Evolutionary conservation across 495 filamentous ascomycete genomes (phyloP), one percentile per base, ranked within the genome.

Genomic region (Astrocystis sublimbata): DNA sequence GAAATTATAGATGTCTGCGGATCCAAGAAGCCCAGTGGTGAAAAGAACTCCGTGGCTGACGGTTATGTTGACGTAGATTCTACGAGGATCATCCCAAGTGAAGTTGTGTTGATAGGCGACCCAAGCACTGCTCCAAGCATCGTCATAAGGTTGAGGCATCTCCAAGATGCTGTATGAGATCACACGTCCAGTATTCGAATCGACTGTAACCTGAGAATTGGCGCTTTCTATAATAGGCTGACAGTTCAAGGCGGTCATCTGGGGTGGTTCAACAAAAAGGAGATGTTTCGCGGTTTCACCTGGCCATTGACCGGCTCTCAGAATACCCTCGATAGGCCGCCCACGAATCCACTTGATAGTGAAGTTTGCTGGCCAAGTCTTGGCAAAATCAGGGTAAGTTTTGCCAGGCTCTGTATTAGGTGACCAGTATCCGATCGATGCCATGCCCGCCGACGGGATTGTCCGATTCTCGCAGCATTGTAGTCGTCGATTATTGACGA

Each of bases 171-270:
- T 13, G 12, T 24, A 52, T 15, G 26, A 23, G 2, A 35, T 17
- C 1, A 52, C 26, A 6, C 10, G 4, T 12, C 28, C 49, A 35
- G 17, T 24, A 2, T 2, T 8, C 4, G n/a, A 3, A 41, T 75
- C 62, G 0, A 76, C 67, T 0, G 52, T 73, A 36, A 76, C 58
- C 4, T 24, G 45, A 9, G 75, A 65, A 23, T 68, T 60, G 2
- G 75, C 67, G 0, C 65, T 26, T 60, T 76, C 75, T 13, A 73
- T 54, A 1, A 75, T 26, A 1, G 75, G 73, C 38, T n/a, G 42
- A 42, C 75, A 77, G 28, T 71, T 73, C 17, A 77, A 7, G 2
- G 68, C 45, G 1, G 69, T 46, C 1, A 72, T 35, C 28, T 12
- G 49, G 4, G 49, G 49, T 4, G 26, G 8, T 2, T 52, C 49